A percentile compares a stretch with the other conserved stretches of the same genome.
phyloP scores from a whole-genome alignment of 1,284 basidiomycete genomes.

The Ceratobasidium theobromae region DNA sequence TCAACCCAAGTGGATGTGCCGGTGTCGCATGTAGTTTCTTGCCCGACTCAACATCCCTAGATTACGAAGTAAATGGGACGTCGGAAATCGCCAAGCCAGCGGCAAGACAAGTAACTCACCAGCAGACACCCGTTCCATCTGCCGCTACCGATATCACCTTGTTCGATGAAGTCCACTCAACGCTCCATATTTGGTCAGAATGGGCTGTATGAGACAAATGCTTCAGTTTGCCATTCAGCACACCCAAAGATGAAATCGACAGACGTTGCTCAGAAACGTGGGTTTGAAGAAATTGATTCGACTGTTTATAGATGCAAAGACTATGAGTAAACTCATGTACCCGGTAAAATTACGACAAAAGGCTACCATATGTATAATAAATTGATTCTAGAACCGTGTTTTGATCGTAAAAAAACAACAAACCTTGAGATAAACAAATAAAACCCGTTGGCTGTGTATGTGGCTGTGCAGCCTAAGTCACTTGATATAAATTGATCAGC shows the following conservation, averaged over 20 bases:
- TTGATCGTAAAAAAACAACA: not conserved
- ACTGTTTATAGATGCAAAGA: not conserved
- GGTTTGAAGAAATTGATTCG: conserved; percentile 22
- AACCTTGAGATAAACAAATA: not conserved
- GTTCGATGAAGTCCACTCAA: conserved; percentile 71
- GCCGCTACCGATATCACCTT: conserved; percentile 68
- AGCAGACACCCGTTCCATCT: conserved; percentile 72
- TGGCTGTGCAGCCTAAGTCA: no score
- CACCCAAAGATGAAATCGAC: not conserved
- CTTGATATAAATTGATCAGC: no score
- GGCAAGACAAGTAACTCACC: conserved; percentile 39
- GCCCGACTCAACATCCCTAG: conserved; percentile 58
- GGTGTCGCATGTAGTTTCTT: conserved; percentile 62
- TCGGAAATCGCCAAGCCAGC: not conserved
- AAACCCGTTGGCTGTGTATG: not conserved
- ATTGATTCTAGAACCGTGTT: not conserved
- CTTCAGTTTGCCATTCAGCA: not conserved
- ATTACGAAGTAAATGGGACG: not conserved
- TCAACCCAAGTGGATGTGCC: conserved; percentile 72
- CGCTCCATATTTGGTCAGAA: conserved; percentile 77
- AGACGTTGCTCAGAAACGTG: conserved; percentile 14
- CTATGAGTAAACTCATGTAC: not conserved
- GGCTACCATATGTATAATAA: not conserved
- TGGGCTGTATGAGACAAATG: conserved; percentile 56
- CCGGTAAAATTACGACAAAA: not conserved